phyloP scores from a whole-genome alignment of 1,139 yeast species.

The Protomyces arabidopsidicola region DNA sequence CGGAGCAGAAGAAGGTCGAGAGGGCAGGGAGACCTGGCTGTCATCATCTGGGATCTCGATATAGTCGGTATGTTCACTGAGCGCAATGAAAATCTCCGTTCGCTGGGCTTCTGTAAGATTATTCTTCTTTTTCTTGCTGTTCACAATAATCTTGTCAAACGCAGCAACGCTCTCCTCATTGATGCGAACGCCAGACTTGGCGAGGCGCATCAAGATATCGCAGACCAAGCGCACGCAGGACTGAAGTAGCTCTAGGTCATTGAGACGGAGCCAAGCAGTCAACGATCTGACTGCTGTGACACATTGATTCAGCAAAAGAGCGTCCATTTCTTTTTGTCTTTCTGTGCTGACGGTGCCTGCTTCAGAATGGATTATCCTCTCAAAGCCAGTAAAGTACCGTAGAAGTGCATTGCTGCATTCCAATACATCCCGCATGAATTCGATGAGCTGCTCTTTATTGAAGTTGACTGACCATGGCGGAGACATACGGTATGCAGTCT shows the following conservation, averaged over 20 bases:
- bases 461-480: slow-evolving; percentile 65
- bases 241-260: slow-evolving; percentile 67
- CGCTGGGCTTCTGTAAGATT: slow-evolving; percentile 35
- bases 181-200: slow-evolving; percentile 49
- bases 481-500: slow-evolving; percentile 63
- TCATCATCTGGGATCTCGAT: slow-evolving; percentile 17
- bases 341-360: not conserved
- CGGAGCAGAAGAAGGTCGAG: not conserved
- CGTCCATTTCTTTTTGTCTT: slow-evolving; percentile 31
- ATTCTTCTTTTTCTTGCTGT: slow-evolving; percentile 61
- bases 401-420: slow-evolving; percentile 69
- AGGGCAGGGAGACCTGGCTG: not conserved
- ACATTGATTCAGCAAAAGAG: slow-evolving; percentile 38
- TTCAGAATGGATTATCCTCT: slow-evolving; percentile 31
- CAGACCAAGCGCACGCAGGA: slow-evolving; percentile 56
- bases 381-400: slow-evolving; percentile 58
- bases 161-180: slow-evolving; percentile 50
- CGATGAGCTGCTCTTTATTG: slow-evolving; percentile 56
- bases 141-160: slow-evolving; percentile 61
- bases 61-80: slow-evolving; percentile 28
- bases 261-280: slow-evolving; percentile 63
- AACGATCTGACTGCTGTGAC: slow-evolving; percentile 32
- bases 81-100: slow-evolving; percentile 32
- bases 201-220: slow-evolving; percentile 59
- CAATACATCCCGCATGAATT: slow-evolving; percentile 79